phyloP scores from a whole-genome alignment of 2,329 filamentous ascomycete species.

The Fusarium sp. region DNA sequence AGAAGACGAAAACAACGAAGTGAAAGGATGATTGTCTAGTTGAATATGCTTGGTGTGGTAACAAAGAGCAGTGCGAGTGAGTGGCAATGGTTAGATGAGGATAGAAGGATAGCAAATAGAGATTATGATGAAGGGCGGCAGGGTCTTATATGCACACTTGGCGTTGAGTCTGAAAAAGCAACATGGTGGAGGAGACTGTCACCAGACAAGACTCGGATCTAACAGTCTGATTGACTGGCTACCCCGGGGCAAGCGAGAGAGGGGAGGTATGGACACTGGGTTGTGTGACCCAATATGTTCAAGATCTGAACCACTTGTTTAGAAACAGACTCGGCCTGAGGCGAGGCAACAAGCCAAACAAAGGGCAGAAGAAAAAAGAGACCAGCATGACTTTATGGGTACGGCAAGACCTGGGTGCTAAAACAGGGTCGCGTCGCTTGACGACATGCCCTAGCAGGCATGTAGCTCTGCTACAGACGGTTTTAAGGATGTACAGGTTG shows the following conservation, averaged over 20 bases:
- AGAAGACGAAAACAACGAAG: constrained; percentile 16
- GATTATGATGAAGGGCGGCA: constrained; percentile 34
- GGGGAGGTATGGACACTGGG: constrained; percentile 47
- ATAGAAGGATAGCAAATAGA: constrained; percentile 18
- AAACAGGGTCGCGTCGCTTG: constrained; percentile 38
- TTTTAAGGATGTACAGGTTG: constrained; percentile 23
- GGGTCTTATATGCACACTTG: constrained; percentile 46
- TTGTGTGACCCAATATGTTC: constrained; percentile 54
- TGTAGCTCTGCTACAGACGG: constrained; percentile 20
- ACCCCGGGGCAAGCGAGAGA: constrained; percentile 47
- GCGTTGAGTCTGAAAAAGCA: constrained; percentile 46
- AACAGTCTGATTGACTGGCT: constrained; percentile 36
- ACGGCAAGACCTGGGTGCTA: constrained; percentile 39
- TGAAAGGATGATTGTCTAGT: constrained; percentile 1
- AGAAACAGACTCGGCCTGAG: constrained; percentile 51
- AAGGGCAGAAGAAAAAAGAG: constrained; percentile 36
- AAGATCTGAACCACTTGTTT: constrained; percentile 54
- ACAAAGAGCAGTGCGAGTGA: constrained; percentile 21
- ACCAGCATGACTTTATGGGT: constrained; percentile 44
- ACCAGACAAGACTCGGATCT: constrained; percentile 34
- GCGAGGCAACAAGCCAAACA: constrained; percentile 48
- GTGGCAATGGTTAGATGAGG: constrained; percentile 24
- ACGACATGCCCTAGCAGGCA: constrained; percentile 37
- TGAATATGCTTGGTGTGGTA: constrained; percentile 7
- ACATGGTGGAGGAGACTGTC: constrained; percentile 42